Conservation (phyloP, 169 alveolate genomes). For the Babesia divergens region DNA sequence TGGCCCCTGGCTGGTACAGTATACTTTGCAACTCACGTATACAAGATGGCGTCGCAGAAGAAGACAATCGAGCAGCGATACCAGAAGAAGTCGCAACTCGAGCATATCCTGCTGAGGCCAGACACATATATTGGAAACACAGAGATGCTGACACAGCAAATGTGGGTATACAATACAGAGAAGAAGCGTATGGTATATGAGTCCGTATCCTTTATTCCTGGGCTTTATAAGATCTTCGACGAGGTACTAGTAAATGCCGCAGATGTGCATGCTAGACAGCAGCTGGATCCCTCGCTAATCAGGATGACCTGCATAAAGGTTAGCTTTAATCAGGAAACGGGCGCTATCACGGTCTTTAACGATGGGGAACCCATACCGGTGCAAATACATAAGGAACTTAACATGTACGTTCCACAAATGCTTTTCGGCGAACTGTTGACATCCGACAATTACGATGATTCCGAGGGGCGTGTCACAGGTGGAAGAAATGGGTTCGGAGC, state of each 20-base stretch:
- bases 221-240: conserved; percentile 96
- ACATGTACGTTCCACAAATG: conserved; percentile 97
- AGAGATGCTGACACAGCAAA: conserved; percentile 85
- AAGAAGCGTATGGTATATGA: conserved; percentile 83
- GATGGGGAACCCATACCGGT: conserved; percentile 86
- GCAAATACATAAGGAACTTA: conserved; percentile 94
- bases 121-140: conserved; percentile 97
- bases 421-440: conserved; percentile 98
- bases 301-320: conserved; percentile 83
- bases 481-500: conserved; percentile 99
- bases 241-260: conserved; percentile 99
- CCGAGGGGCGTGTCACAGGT: conserved; percentile 96
- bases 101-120: conserved; percentile 97
- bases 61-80: conserved; percentile 96
- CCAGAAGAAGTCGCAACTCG: conserved; percentile 94
- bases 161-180: conserved; percentile 93
- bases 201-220: conserved; percentile 91
- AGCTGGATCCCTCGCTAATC: conserved; percentile 65
- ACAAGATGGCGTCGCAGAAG: conserved; percentile 62
- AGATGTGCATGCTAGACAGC: conserved; percentile 92
- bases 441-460: conserved; percentile 98
- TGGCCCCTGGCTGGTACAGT: too few relatives aligned
- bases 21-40: too few relatives aligned
- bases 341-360: conserved; percentile 73
- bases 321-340: conserved; percentile 70